A percentile compares a stretch with the other conserved stretches of the same genome.
These are phyloP conservation scores for Cucurbita maxima DNA, from an alignment of 306 rosid species.

Conservation along the genomic window DNA sequence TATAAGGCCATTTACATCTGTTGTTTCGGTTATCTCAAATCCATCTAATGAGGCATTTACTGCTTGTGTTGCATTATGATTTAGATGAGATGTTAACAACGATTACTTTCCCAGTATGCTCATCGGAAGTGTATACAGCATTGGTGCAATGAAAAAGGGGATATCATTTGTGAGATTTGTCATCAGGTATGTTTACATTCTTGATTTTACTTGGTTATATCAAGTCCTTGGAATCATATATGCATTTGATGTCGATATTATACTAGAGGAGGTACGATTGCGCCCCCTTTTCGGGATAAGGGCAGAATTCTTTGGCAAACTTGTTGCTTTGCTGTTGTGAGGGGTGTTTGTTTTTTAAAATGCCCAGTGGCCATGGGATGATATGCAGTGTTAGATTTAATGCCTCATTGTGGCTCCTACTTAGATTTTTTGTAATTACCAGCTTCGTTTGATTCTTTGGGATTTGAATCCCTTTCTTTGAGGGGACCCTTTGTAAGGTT, in stretches of 20 bases:
- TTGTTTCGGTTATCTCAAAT: not conserved
- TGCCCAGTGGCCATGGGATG: no score
- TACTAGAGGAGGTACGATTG: not conserved
- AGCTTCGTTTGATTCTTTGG: no score
- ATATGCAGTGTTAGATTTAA: no score
- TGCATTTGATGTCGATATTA: not conserved
- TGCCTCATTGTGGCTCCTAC: no score
- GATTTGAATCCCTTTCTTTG: no score
- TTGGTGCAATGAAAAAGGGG: conserved; percentile 99
- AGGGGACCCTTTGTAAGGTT: no score
- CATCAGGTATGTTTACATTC: conserved; percentile 53
- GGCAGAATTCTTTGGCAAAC: not conserved
- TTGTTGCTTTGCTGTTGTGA: not conserved
- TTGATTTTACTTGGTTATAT: not conserved
- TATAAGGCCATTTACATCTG: not conserved
- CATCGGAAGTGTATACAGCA: conserved; percentile 95
- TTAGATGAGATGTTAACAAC: conserved; percentile 4
- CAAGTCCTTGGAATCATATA: not conserved
- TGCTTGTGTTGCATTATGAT: conserved; percentile 1
- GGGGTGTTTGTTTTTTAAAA: no score
- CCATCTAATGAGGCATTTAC: not conserved
- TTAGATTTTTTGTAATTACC: no score
- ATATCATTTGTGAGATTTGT: conserved; percentile 83
- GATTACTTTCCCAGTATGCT: conserved; percentile 50
- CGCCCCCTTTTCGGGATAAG: not conserved